phyloP scores from a whole-genome alignment of 441 rosid species.

The Oxalis stricta region DNA sequence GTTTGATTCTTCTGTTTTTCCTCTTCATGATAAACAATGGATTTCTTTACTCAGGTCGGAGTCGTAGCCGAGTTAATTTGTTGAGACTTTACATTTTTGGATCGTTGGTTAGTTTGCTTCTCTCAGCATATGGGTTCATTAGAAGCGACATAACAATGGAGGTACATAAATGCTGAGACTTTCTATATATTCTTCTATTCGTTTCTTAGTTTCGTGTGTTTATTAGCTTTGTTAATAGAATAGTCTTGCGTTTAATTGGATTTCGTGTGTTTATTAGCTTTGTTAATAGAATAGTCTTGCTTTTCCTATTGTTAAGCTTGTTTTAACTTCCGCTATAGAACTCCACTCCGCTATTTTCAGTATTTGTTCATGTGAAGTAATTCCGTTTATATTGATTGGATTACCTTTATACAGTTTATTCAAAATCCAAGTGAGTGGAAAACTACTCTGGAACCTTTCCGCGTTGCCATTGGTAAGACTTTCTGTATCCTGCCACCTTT shows the following conservation, averaged over 20 bases:
- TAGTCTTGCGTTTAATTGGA: too few relatives aligned
- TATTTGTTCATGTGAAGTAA: too few relatives aligned
- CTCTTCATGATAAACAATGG: too few relatives aligned
- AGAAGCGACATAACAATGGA: constrained; percentile 24
- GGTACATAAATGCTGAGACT: too few relatives aligned
- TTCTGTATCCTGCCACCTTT: constrained; percentile 1
- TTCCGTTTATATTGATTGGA: neutral
- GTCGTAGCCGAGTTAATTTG: constrained; percentile 32
- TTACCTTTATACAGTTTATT: constrained; percentile 14
- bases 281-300: too few relatives aligned
- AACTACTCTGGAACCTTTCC: constrained; percentile 21
- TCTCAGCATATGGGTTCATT: constrained; percentile 24
- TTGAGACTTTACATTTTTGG: constrained; percentile 35
- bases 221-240: too few relatives aligned
- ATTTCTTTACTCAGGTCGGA: constrained; percentile 34
- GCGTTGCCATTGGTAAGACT: constrained; percentile 41
- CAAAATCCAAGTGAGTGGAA: constrained; percentile 20
- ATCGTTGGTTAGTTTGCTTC: constrained; percentile 27
- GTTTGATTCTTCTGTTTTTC: constrained; percentile 1
- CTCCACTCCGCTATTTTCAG: too few relatives aligned
- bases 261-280: too few relatives aligned
- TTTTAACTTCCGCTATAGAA: too few relatives aligned
- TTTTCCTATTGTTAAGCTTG: too few relatives aligned
- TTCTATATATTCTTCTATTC: neutral
- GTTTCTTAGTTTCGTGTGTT: too few relatives aligned